A percentile compares a stretch with the other conserved stretches of the same genome.
These are phyloP conservation scores for Saccharomycopsis crataegensis DNA, from an alignment of 1,139 yeast genomes.

Conservation along the genomic window DNA sequence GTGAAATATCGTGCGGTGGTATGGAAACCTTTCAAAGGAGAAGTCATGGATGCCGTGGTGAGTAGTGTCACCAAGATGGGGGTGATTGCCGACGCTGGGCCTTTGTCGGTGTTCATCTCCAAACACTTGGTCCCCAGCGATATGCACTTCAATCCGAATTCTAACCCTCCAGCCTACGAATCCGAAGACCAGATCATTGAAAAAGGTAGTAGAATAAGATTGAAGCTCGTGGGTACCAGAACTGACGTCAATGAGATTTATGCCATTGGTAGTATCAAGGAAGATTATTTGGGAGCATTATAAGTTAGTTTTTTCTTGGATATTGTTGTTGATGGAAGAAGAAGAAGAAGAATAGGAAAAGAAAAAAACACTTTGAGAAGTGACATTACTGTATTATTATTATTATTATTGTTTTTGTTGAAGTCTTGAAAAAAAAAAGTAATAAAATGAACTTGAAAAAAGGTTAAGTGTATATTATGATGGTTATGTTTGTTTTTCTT, in stretches of 20 bases:
- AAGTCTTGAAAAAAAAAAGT: too few species aligned
- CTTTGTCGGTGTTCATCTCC: constrained; percentile 88
- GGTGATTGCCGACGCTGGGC: constrained; percentile 97
- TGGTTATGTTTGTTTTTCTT: too few species aligned
- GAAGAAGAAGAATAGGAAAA: not conserved
- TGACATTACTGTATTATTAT: not conserved
- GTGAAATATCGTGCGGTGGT: constrained; percentile 96
- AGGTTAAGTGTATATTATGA: too few species aligned
- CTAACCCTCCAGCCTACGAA: constrained; percentile 97
- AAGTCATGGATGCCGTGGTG: constrained; percentile 94
- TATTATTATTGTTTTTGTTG: not conserved
- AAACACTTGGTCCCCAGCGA: constrained; percentile 93
- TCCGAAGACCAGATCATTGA: constrained; percentile 93
- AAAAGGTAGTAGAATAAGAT: constrained; percentile 87
- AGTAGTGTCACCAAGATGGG: constrained; percentile 95
- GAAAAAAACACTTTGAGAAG: not conserved
- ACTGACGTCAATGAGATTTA: constrained; percentile 96
- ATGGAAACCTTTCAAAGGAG: constrained; percentile 98
- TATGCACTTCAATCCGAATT: constrained; percentile 89
- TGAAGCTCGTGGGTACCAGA: constrained; percentile 94
- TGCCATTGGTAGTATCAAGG: constrained; percentile 96
- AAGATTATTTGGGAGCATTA: constrained; percentile 87
- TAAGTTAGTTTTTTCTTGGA: constrained; percentile 26
- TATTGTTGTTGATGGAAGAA: not conserved
- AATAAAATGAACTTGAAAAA: too few species aligned